phyloP scores from a whole-genome alignment of 495 filamentous ascomycete genomes.

The Aspergillus bridgeri region DNA sequence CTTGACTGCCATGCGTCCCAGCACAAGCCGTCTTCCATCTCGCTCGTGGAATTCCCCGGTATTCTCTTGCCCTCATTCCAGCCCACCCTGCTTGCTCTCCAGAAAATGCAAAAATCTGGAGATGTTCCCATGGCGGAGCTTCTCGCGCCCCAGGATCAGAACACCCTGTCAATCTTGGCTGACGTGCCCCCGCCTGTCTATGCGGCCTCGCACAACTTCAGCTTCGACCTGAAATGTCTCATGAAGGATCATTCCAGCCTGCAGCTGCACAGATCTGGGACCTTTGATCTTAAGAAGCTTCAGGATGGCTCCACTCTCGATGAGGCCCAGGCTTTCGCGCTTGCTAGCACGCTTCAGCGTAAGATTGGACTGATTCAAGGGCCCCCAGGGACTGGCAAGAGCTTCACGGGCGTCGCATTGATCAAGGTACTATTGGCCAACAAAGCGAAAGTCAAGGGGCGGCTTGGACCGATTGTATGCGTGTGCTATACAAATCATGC shows the following conservation, averaged over 20 bases:
- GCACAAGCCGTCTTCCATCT: conserved; percentile 11
- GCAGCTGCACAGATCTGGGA: conserved; percentile 31
- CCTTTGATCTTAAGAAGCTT: conserved; percentile 40
- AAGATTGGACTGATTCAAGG: conserved; percentile 69
- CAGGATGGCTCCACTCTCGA: conserved; percentile 51
- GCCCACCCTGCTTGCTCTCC: conserved; percentile 61
- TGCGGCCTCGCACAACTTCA: conserved; percentile 45
- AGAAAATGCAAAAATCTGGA: conserved; percentile 48
- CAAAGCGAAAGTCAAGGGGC: conserved; percentile 27
- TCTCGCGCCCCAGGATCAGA: conserved; percentile 38
- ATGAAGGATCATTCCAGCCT: conserved; percentile 28
- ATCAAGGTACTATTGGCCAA: conserved; percentile 63
- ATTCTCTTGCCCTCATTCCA: conserved; percentile 65
- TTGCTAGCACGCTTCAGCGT: conserved; percentile 54
- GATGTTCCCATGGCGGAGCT: conserved; percentile 60
- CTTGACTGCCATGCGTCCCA: conserved; percentile 16
- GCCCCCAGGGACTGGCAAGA: conserved; percentile 79
- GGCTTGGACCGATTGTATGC: conserved; percentile 63
- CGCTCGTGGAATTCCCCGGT: conserved; percentile 67
- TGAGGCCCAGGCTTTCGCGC: conserved; percentile 52
- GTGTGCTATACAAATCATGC: conserved; percentile 72
- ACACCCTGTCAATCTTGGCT: conserved; percentile 8
- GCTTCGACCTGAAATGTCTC: conserved; percentile 51
- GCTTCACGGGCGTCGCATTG: conserved; percentile 55
- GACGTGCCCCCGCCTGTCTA: conserved; percentile 52